phyloP scores from a whole-genome alignment of 495 filamentous ascomycete species.

The Usnea hakonensis region DNA sequence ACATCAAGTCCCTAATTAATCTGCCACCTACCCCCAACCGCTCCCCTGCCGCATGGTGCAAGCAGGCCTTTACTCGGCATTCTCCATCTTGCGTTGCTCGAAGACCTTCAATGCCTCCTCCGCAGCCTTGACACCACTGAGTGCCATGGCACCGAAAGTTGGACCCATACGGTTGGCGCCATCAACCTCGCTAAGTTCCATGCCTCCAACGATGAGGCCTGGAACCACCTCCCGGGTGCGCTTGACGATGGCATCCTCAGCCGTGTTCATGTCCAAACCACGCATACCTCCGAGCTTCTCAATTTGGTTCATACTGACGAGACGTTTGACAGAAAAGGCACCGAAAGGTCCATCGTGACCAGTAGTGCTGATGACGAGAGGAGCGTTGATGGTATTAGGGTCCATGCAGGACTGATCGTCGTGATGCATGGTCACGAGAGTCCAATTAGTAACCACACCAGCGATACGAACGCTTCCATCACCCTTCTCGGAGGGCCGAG shows the following conservation, averaged over 20 bases:
- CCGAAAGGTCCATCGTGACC: conserved; percentile 89
- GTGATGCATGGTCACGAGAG: conserved; percentile 81
- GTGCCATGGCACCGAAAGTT: conserved; percentile 75
- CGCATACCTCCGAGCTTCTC: conserved; percentile 85
- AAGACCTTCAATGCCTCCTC: conserved; percentile 74
- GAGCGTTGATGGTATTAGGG: conserved; percentile 89
- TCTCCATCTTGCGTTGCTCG: conserved; percentile 62
- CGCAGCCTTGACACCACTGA: conserved; percentile 79
- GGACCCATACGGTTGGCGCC: conserved; percentile 80
- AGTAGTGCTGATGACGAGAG: conserved; percentile 76
- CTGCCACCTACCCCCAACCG: background rate
- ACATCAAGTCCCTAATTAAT: background rate
- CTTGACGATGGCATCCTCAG: conserved; percentile 88
- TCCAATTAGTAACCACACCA: conserved; percentile 92
- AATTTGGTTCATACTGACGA: conserved; percentile 72
- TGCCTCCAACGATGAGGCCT: conserved; percentile 83
- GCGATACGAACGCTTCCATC: conserved; percentile 58
- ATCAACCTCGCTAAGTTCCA: conserved; percentile 87
- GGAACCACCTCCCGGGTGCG: conserved; percentile 77
- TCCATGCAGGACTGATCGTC: conserved; percentile 93
- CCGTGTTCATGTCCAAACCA: conserved; percentile 80
- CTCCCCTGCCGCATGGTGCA: background rate
- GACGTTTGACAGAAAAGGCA: conserved; percentile 77
- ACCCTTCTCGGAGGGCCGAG: conserved; percentile 42
- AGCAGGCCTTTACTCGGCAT: background rate